Evolutionary conservation across 805 yeast species (phyloP).

Genomic region (Jamesozyma rosinii): DNA sequence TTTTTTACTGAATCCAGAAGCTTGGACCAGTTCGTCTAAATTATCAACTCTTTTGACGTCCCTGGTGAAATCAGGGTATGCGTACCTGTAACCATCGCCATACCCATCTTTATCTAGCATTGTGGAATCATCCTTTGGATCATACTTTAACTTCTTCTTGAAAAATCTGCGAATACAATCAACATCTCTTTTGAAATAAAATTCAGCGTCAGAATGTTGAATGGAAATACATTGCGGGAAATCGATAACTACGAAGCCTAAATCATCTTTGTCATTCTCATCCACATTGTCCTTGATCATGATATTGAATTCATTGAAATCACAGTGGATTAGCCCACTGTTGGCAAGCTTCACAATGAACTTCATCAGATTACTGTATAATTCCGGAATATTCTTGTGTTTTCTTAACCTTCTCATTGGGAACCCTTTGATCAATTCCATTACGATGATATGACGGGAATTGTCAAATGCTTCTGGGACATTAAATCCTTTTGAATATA

Average conservation of each 20-base stretch:
- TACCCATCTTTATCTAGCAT: conserved; percentile 73
- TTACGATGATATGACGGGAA: conserved; percentile 84
- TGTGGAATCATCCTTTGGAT: conserved; percentile 55
- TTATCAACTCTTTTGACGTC: conserved; percentile 62
- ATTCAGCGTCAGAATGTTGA: conserved; percentile 81
- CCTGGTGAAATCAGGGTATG: conserved; percentile 69
- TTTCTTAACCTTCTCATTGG: conserved; percentile 78
- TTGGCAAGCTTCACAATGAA: conserved; percentile 78
- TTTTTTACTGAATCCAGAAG: conserved; percentile 71
- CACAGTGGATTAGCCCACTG: conserved; percentile 92
- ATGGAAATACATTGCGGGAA: conserved; percentile 97
- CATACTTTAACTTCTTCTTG: conserved; percentile 63
- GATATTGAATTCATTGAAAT: conserved; percentile 92
- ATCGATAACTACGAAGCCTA: conserved; percentile 85
- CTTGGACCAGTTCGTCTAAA: conserved; percentile 80
- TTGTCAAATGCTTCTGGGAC: conserved; percentile 87
- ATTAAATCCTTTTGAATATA: conserved; percentile 63
- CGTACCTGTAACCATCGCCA: conserved; percentile 69
- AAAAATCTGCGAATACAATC: conserved; percentile 82
- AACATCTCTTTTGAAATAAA: conserved; percentile 85
- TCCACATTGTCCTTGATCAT: conserved; percentile 57
- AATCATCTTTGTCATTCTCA: conserved; percentile 38
- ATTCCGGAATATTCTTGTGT: conserved; percentile 54
- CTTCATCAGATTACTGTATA: conserved; percentile 79
- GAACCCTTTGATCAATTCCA: conserved; percentile 85